Percentiles rank a stretch among this genome's conserved stretches.
phyloP scores from a whole-genome alignment of 1,284 basidiomycete species.

The Grifola frondosa region DNA sequence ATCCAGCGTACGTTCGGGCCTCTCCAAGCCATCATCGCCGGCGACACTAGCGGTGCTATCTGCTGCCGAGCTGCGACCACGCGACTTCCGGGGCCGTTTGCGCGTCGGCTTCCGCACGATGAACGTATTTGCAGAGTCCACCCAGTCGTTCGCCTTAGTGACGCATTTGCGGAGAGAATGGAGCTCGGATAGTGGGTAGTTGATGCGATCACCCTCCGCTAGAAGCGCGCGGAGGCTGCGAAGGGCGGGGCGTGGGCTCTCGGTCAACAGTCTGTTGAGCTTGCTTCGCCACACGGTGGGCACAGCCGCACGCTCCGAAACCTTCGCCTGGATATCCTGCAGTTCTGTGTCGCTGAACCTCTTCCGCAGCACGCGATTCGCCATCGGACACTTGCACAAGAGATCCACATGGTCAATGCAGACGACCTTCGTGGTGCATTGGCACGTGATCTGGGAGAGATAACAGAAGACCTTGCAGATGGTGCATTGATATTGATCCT shows the following conservation, averaged over 20 bases:
- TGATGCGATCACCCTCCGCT: slow-evolving; percentile 86
- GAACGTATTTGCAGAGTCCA: slow-evolving; percentile 74
- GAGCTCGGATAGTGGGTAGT: slow-evolving; percentile 72
- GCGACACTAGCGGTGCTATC: slow-evolving; percentile 9
- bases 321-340: slow-evolving; percentile 61
- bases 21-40: slow-evolving; percentile 59
- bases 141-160: slow-evolving; percentile 79
- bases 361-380: slow-evolving; percentile 70
- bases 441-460: slow-evolving; percentile 87
- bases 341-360: slow-evolving; percentile 84
- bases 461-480: slow-evolving; percentile 96
- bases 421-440: slow-evolving; percentile 74
- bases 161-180: slow-evolving; percentile 77
- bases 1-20: slow-evolving; percentile 63
- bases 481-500: slow-evolving; percentile 94
- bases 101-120: slow-evolving; percentile 70
- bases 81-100: slow-evolving; percentile 66
- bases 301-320: slow-evolving; percentile 70
- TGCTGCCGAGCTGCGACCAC: slow-evolving; percentile 47
- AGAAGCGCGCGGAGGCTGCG: slow-evolving; percentile 76
- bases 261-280: slow-evolving; percentile 64
- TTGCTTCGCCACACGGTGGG: slow-evolving; percentile 79
- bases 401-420: slow-evolving; percentile 85
- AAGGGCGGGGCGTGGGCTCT: slow-evolving; percentile 70
- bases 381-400: slow-evolving; percentile 68